Evolutionary conservation across 1,139 yeast genomes (phyloP).

Genomic region (Kodamaea derodonti): DNA sequence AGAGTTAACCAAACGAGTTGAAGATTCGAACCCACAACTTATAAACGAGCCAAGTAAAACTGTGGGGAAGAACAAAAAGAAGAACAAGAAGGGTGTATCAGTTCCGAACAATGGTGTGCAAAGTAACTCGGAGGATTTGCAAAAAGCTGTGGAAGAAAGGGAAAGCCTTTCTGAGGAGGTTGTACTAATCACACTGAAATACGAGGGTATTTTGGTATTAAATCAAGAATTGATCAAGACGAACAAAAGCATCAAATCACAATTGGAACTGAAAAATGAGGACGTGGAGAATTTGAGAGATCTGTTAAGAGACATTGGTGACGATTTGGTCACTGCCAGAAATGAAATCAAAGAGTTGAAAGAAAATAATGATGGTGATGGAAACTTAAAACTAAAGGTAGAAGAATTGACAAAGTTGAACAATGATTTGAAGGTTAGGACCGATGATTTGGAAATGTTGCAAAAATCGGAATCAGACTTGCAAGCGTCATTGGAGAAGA

Average conservation of each 20-base stretch:
- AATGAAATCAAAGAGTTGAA: constrained; percentile 32
- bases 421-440: constrained; percentile 4
- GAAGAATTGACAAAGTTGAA: constrained; percentile 6
- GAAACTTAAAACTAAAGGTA: constrained; percentile 1
- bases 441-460: constrained; percentile 2
- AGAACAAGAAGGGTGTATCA: constrained; percentile 6
- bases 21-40: not conserved
- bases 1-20: not conserved
- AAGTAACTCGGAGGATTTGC: constrained; percentile 1
- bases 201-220: constrained; percentile 3
- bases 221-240: constrained; percentile 16
- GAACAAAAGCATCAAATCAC: constrained; percentile 15
- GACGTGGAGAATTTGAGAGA: constrained; percentile 63
- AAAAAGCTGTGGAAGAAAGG: constrained; percentile 2
- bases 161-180: constrained; percentile 1
- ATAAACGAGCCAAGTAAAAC: not conserved
- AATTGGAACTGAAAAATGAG: constrained; percentile 33
- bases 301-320: constrained; percentile 69
- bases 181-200: constrained; percentile 5
- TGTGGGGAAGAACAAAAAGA: not conserved
- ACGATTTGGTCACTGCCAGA: constrained; percentile 61
- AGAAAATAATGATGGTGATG: constrained; percentile 5
- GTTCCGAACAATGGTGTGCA: not conserved
- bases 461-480: constrained; percentile 3
- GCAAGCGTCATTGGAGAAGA: constrained; percentile 7